Conservation (phyloP, 257 asterid genomes). For the Salvia splendens region DNA sequence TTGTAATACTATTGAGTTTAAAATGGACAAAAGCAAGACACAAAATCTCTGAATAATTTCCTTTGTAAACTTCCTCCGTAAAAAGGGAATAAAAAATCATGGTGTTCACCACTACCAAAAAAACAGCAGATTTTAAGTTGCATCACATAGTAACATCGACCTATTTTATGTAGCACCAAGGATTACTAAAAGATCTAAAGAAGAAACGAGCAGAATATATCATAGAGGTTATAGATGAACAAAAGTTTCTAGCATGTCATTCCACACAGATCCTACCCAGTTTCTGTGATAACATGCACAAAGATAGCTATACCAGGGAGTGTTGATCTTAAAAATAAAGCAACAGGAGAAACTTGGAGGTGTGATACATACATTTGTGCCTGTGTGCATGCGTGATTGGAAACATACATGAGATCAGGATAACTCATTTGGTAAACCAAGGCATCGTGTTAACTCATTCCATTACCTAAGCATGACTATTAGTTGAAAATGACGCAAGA, state of each 20-base stretch:
- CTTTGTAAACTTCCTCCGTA: no score
- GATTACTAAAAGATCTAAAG: background rate
- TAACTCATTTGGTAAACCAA: slow-evolving; percentile 6
- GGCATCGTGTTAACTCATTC: slow-evolving; percentile 4
- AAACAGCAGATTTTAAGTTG: background rate
- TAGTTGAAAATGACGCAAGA: background rate
- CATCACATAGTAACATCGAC: slow-evolving; percentile 8
- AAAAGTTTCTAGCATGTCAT: slow-evolving; percentile 6
- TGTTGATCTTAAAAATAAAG: slow-evolving; percentile 9
- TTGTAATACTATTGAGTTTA: background rate
- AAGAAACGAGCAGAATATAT: slow-evolving; percentile 13
- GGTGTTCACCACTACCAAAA: background rate
- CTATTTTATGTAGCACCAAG: slow-evolving; percentile 1
- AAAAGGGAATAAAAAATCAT: no score
- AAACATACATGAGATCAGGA: background rate
- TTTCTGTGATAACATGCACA: background rate
- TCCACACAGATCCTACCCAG: background rate
- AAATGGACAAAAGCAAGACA: background rate
- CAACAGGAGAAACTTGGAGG: slow-evolving; percentile 12
- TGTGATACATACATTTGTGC: background rate
- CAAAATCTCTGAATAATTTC: slow-evolving; percentile 18
- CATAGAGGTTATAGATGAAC: background rate
- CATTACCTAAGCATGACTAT: background rate
- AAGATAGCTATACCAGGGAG: slow-evolving; percentile 4
- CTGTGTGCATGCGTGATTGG: background rate